Base-by-base conservation (phyloP, 768 basidiomycete species). In the Hygrophoropsis aurantiaca region DNA sequence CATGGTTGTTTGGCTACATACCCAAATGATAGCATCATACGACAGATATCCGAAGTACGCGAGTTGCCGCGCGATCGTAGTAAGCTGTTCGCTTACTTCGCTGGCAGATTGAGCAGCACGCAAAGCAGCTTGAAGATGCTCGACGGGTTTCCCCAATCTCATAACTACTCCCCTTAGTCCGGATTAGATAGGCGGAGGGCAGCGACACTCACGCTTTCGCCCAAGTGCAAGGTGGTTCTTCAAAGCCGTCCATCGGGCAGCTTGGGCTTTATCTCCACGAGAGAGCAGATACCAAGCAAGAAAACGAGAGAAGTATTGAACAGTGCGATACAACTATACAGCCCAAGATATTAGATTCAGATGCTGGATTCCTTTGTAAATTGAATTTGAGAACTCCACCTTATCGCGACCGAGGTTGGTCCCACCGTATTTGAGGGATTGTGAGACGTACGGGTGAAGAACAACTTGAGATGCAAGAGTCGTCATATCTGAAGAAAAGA, bases 361-460 rank as follows among this genome's bases (percentile, higher is more conserved):
- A 49, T 37, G 41, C n/a, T 20, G 18, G 21, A 9, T 32, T 26
- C 11, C 20, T 38, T 16, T 6, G 36, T 7, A 38, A 38, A 44
- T 5, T 16, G 26, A 6, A 20, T 35, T 46, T n/a, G n/a, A n/a
- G n/a, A n/a, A n/a, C 47, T 66, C 46, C 56, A 83, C 92, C 84
- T 99, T 97, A 75, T 97, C 95, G 40, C 94, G 77, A 9, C 94
- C 95, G 25, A 87, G 62, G 13, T 90, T 97, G 0, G 92, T 93
- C 16, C 78, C 77, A 40, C 85, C 79, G 40, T 88, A 82, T 62
- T 86, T 90, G 63, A 97, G 72, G 20, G 80, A 68, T 52, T 87
- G 81, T 27, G 87, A 85, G 25, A 91, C 75, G 1, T 78, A 71
- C 8, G 95, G 95, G 58, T 97, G 93, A 37, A 97, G 79, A 47